Evolutionary conservation across 2,329 filamentous ascomycete species (phyloP).

Genomic region (Colletotrichum sp.): DNA sequence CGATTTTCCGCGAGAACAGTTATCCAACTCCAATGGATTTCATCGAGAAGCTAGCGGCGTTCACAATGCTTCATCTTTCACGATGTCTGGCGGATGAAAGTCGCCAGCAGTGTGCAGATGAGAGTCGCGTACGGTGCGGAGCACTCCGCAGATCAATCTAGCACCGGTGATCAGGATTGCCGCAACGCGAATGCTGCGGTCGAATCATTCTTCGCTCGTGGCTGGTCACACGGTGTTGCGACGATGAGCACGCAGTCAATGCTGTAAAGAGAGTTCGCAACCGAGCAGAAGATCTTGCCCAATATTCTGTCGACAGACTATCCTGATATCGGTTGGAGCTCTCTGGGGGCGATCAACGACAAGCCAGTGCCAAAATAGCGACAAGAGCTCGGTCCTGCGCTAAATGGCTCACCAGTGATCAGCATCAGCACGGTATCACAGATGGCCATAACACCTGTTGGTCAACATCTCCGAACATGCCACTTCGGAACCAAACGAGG

Average conservation of each 20-base stretch:
- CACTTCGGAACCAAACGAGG: neutral
- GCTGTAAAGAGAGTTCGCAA: neutral
- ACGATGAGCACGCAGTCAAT: neutral
- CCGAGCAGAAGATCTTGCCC: neutral
- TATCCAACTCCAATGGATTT: neutral
- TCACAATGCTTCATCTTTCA: neutral
- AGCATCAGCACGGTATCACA: neutral
- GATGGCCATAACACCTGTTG: neutral
- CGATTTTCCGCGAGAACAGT: neutral
- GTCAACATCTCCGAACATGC: neutral
- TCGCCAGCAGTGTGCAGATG: neutral
- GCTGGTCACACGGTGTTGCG: neutral
- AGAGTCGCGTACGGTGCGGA: neutral
- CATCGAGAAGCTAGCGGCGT: neutral
- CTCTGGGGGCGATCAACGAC: neutral
- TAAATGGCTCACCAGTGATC: neutral
- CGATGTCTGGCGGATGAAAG: neutral
- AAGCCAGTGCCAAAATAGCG: neutral
- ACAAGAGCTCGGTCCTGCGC: neutral
- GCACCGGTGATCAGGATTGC: neutral
- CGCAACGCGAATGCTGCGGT: neutral
- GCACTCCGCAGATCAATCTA: neutral
- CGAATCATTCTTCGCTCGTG: neutral
- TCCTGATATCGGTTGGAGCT: neutral
- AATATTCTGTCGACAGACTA: neutral